Conservation (phyloP, 805 yeast species). For the Starmerella floris region DNA sequence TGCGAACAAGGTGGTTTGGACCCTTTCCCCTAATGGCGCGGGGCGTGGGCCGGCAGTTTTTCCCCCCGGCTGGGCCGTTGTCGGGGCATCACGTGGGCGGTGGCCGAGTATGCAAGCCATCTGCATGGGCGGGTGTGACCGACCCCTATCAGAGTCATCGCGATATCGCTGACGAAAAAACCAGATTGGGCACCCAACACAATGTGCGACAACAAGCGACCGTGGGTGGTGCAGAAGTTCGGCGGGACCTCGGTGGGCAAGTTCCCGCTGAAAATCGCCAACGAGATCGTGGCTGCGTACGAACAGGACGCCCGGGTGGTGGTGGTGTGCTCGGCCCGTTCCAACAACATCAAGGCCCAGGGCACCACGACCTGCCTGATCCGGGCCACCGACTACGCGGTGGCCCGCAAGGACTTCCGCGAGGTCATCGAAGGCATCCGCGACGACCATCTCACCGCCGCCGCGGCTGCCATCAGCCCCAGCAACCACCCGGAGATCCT, state of each 20-base stretch:
- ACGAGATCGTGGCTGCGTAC: constrained; percentile 59
- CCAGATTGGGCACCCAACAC: too few relatives aligned
- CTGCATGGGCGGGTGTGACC: too few relatives aligned
- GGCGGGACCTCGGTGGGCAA: constrained; percentile 98
- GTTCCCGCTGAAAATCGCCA: constrained; percentile 73
- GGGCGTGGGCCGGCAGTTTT: too few relatives aligned
- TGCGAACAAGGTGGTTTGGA: too few relatives aligned
- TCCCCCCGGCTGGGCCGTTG: too few relatives aligned
- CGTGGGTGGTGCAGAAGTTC: constrained; percentile 79
- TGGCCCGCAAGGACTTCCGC: constrained; percentile 30
- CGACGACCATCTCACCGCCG: constrained; percentile 68
- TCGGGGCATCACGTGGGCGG: too few relatives aligned
- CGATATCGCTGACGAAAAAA: too few relatives aligned
- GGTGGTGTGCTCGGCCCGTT: constrained; percentile 91
- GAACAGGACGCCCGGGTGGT: constrained; percentile 53
- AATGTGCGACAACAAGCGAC: constrained; percentile 14
- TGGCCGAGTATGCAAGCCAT: too few relatives aligned
- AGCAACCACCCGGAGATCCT: constrained; percentile 32
- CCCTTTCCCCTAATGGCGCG: too few relatives aligned
- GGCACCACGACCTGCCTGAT: constrained; percentile 88
- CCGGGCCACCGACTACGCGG: constrained; percentile 57
- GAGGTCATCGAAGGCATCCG: constrained; percentile 52
- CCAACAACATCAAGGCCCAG: constrained; percentile 78
- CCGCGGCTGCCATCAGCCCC: constrained; percentile 38
- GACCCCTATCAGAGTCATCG: too few relatives aligned